A percentile compares a stretch with the other conserved stretches of the same genome.
phyloP scores from a whole-genome alignment of 2,329 filamentous ascomycete species.

The Piedraia hortae region DNA sequence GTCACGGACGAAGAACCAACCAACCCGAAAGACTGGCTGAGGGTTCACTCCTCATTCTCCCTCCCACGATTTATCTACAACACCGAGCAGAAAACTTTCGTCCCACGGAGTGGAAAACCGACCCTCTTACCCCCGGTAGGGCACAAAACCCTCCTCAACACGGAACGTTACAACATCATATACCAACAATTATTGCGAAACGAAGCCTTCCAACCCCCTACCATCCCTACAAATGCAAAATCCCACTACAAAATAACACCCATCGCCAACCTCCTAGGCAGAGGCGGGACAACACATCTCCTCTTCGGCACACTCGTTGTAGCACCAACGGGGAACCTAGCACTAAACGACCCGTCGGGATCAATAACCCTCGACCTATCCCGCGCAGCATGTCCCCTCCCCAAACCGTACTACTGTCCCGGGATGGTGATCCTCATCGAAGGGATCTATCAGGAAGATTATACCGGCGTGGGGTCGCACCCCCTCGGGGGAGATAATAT shows the following conservation, averaged over 20 bases:
- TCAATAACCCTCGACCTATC: conserved; percentile 63
- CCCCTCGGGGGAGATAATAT: conserved; percentile 50
- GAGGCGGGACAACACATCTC: conserved; percentile 61
- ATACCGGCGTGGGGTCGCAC: conserved; percentile 34
- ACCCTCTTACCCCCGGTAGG: conserved; percentile 39
- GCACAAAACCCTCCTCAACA: conserved; percentile 63
- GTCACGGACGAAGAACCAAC: conserved; percentile 27
- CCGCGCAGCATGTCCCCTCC: conserved; percentile 52
- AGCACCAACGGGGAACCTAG: conserved; percentile 54
- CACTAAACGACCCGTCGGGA: conserved; percentile 65
- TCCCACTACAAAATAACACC: conserved; percentile 70
- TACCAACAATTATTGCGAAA: conserved; percentile 81
- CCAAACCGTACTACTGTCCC: conserved; percentile 59
- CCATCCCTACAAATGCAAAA: conserved; percentile 28
- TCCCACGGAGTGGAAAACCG: conserved; percentile 24
- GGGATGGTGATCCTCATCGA: conserved; percentile 93
- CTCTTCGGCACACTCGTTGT: conserved; percentile 60
- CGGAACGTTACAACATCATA: conserved; percentile 74
- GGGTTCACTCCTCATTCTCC: conserved; percentile 56
- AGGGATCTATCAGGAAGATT: conserved; percentile 88
- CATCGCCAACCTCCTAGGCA: conserved; percentile 46
- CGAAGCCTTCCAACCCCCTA: conserved; percentile 69
- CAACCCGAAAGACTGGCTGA: conserved; percentile 52
- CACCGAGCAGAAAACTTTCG: conserved; percentile 65
- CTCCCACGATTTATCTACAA: conserved; percentile 62